A percentile compares a stretch with the other conserved stretches of the same genome.
These are phyloP conservation scores for Hibiscus tridactylites DNA, from an alignment of 345 rosid species.

Conservation along the genomic window DNA sequence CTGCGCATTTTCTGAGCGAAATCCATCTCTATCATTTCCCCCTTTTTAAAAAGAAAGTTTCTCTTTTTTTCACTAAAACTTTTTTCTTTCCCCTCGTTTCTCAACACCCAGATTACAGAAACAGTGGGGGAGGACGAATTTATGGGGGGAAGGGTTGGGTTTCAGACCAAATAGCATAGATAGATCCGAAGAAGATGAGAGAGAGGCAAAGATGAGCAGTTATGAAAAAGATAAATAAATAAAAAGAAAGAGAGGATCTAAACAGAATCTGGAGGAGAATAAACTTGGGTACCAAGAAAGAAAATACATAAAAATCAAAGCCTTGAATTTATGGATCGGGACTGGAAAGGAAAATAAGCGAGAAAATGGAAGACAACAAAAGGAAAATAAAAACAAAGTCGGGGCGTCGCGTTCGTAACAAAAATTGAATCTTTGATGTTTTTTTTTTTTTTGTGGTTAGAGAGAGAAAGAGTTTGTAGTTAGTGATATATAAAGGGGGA, in stretches of 20 bases:
- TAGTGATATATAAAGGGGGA: not conserved
- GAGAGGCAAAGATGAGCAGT: not conserved
- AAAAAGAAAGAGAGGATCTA: slow-evolving; percentile 20
- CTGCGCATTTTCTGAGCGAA: slow-evolving; percentile 43
- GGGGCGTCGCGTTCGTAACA: slow-evolving; percentile 66
- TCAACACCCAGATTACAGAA: not conserved
- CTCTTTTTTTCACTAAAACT: not conserved
- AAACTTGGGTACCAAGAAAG: slow-evolving; percentile 23
- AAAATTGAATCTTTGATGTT: slow-evolving; percentile 43
- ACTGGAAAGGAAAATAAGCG: not conserved
- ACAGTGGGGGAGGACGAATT: not conserved
- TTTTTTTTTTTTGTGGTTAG: not conserved
- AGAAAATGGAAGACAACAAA: not conserved
- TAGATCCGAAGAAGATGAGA: slow-evolving; percentile 27
- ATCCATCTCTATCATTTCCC: slow-evolving; percentile 24
- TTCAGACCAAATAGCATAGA: slow-evolving; percentile 27
- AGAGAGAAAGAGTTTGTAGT: not conserved
- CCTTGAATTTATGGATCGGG: not conserved
- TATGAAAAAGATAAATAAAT: not conserved
- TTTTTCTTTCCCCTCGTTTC: not conserved
- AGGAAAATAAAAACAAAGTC: slow-evolving; percentile 30
- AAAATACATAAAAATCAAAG: not conserved
- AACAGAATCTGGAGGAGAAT: slow-evolving; percentile 58
- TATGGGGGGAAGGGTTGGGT: not conserved
- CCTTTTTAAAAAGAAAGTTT: no score